Base-by-base conservation (phyloP, 129 eudicot species). In the Chrysanthemum lavandulifolium region DNA sequence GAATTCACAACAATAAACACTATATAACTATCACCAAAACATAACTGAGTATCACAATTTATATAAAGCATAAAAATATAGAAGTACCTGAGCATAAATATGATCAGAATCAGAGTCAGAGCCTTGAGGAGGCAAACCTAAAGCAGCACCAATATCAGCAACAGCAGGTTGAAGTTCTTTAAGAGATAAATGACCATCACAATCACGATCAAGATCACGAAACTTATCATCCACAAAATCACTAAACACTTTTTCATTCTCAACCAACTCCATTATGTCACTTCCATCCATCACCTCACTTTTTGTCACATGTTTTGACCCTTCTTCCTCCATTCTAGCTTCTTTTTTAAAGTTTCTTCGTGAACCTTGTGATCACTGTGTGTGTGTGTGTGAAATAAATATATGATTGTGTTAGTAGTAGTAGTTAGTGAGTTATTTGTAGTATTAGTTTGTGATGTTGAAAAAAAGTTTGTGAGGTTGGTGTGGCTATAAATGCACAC, bases 261-360 rank as follows among this genome's bases (percentile, higher is more conserved):
- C 97, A 90, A 94, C 98, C 71, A 94, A 84, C 98, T 90, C 84
- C 86, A 84, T 94, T 86, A 94, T 86, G 79, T 94, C 93, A 13
- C 97, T 87, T 82, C 98, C 98, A 90, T 94, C 98, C 86, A 94
- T 72, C 76, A 88, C 96, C 86, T 88, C 65, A 64, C 82, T 72
- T 78, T 72, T 72, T 48, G 19, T 78, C 78, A 78, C 82, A 78
- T 53, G 55, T 29, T 72, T 53, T 25, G 25, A 51, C 27, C 69
- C 1, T 49, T 8, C 51, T 59, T 57, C 52, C 50, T 79, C 75
- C 88, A 82, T 76, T 76, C 21, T 19, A 19, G 21, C 21, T 52
- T 78, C 15, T 40, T 55, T 53, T 25, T 0, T 6, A 40, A 40
- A 6, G 8, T 36, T 36, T 36, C 47, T 48, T 27, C 81, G 81